A percentile compares a stretch with the other conserved stretches of the same genome.
phyloP scores from a whole-genome alignment of 192 early-diverging fungal genomes.

The Thamnidium elegans region DNA sequence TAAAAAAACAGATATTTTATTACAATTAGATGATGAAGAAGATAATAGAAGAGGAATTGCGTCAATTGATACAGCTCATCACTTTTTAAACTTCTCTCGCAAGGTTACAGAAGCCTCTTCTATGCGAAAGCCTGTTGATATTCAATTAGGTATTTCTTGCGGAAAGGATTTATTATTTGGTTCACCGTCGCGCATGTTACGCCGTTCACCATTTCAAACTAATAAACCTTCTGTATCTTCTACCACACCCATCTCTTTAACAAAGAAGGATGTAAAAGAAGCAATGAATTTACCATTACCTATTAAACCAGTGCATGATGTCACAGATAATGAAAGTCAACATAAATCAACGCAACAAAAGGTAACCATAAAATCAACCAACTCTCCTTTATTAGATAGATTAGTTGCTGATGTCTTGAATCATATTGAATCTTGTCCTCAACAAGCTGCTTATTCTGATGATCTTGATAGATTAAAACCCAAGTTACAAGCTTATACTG shows the following conservation, averaged over 20 bases:
- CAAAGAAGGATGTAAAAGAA: neutral
- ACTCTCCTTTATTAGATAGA: constrained; percentile 1
- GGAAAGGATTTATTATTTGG: neutral
- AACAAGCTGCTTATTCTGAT: constrained; percentile 3
- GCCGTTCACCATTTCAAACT: neutral
- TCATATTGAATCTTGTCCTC: constrained; percentile 14
- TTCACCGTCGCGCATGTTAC: neutral
- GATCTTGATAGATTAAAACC: constrained; percentile 12
- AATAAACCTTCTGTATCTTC: neutral
- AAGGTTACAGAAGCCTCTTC: constrained; percentile 3
- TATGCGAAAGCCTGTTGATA: constrained; percentile 18
- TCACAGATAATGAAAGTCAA: neutral
- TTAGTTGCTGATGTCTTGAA: constrained; percentile 5
- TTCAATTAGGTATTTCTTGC: constrained; percentile 19
- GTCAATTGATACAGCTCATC: too few species aligned
- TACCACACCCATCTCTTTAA: neutral
- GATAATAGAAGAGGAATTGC: too few species aligned
- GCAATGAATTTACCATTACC: neutral
- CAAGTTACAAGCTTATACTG: constrained; percentile 11
- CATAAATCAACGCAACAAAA: neutral
- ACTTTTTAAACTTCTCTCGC: constrained; percentile 14
- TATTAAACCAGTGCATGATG: neutral
- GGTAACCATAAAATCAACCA: neutral
- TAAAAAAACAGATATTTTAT: too few species aligned
- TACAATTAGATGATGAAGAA: too few species aligned